Evolutionary conservation across 139 green algal genomes (phyloP).

Genomic region (Chlamydomonas incerta): DNA sequence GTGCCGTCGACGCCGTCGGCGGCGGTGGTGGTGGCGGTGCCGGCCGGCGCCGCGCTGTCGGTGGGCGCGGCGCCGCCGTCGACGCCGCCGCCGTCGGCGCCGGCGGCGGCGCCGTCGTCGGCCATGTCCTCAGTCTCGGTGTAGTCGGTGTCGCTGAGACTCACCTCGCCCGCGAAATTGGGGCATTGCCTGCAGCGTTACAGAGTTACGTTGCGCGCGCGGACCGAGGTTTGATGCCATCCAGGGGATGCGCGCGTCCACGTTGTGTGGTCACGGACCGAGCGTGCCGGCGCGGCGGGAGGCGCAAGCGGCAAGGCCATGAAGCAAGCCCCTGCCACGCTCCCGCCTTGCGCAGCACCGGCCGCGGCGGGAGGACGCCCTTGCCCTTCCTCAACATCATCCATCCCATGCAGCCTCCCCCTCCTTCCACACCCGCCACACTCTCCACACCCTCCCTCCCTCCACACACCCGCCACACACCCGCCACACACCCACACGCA

Average conservation of each 20-base stretch:
- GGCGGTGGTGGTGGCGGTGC: too few species aligned
- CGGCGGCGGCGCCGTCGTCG: not conserved
- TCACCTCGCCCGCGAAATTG: not conserved
- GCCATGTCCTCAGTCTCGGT: not conserved
- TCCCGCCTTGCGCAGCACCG: too few species aligned
- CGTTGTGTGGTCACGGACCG: too few species aligned
- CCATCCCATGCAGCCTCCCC: too few species aligned
- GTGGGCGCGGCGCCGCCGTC: not conserved
- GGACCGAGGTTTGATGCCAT: too few species aligned
- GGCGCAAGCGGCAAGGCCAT: not conserved
- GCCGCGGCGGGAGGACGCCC: too few species aligned
- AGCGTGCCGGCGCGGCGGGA: too few species aligned
- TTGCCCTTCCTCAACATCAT: too few species aligned
- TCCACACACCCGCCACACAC: too few species aligned
- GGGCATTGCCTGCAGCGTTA: constrained; percentile 11
- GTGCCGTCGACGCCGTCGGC: not conserved
- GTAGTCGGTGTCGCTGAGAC: constrained; percentile 1
- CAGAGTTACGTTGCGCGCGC: not conserved
- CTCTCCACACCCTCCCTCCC: too few species aligned
- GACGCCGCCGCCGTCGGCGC: not conserved
- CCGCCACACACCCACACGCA: not conserved
- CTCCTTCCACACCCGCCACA: too few species aligned
- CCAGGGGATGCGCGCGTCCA: not conserved
- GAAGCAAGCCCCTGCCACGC: too few species aligned
- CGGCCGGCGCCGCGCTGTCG: not conserved